phyloP scores from a whole-genome alignment of 2,329 filamentous ascomycete genomes.

The Alternaria dauci region DNA sequence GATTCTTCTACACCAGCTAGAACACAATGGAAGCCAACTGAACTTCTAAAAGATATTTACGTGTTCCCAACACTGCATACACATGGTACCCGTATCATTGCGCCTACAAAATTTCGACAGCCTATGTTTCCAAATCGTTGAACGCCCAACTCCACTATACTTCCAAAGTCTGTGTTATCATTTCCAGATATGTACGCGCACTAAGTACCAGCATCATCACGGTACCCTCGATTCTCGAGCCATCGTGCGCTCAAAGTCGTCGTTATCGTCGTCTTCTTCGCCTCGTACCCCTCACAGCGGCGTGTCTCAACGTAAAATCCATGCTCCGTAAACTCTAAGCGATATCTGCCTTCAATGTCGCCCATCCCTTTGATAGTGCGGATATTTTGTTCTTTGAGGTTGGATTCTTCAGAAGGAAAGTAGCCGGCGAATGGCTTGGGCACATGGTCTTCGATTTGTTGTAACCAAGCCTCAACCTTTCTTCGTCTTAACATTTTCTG shows the following conservation, averaged over 20 bases:
- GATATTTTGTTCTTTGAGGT: too few species aligned
- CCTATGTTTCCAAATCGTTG: not conserved
- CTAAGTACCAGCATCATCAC: not conserved
- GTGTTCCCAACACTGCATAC: not conserved
- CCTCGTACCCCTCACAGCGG: too few species aligned
- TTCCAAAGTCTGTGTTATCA: too few species aligned
- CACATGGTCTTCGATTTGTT: too few species aligned
- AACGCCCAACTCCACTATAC: not conserved
- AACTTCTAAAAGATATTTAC: not conserved
- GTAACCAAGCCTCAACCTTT: too few species aligned
- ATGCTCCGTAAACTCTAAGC: not conserved
- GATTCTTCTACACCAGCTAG: not conserved
- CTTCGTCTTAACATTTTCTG: too few species aligned
- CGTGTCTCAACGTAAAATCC: not conserved
- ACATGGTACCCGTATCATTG: not conserved
- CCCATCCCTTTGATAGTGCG: not conserved
- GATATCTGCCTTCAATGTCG: not conserved
- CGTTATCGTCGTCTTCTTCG: not conserved
- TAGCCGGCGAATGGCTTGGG: too few species aligned
- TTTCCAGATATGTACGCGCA: too few species aligned
- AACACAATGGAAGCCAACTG: not conserved
- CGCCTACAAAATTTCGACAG: not conserved
- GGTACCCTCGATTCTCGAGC: not conserved
- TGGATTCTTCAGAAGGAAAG: too few species aligned
- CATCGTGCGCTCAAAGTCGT: not conserved